Evolutionary conservation across 495 filamentous ascomycete species (phyloP).

Genomic region (Saxophila tyrrhenica): DNA sequence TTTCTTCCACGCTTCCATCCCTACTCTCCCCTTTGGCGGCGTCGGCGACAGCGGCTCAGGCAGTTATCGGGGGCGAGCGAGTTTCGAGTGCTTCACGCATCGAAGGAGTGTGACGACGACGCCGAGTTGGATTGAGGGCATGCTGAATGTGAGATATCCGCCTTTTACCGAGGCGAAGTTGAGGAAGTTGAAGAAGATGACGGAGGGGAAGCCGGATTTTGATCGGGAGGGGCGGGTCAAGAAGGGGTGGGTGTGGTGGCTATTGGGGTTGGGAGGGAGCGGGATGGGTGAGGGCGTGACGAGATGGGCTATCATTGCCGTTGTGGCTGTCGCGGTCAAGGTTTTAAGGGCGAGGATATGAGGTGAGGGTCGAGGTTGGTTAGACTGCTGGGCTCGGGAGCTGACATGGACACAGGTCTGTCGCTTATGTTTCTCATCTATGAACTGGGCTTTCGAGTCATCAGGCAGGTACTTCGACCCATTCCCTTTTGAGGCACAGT

Average conservation of each 20-base stretch:
- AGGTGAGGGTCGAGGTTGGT: too few relatives aligned
- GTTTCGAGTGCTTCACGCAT: constrained; percentile 77
- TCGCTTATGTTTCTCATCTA: too few relatives aligned
- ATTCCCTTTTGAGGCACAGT: too few relatives aligned
- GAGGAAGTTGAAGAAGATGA: constrained; percentile 45
- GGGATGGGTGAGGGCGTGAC: background rate
- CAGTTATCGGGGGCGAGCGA: constrained; percentile 69
- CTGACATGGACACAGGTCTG: too few relatives aligned
- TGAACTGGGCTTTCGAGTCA: too few relatives aligned
- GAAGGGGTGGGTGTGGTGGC: constrained; percentile 13
- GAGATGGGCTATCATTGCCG: constrained; percentile 8
- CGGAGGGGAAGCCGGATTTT: constrained; percentile 59
- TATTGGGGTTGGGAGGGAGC: constrained; percentile 9
- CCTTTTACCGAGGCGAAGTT: constrained; percentile 56
- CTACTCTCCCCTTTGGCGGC: constrained; percentile 76
- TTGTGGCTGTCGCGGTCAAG: constrained; percentile 5
- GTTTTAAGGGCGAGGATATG: background rate
- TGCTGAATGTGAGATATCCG: constrained; percentile 70
- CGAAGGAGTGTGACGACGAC: constrained; percentile 62
- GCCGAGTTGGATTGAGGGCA: constrained; percentile 66
- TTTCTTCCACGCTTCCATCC: constrained; percentile 65
- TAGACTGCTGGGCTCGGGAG: too few relatives aligned
- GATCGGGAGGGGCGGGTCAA: constrained; percentile 53
- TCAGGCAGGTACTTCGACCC: too few relatives aligned
- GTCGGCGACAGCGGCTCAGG: constrained; percentile 79